Evolutionary conservation across 2,329 filamentous ascomycete genomes (phyloP).

Genomic region (Diplodia seriata): DNA sequence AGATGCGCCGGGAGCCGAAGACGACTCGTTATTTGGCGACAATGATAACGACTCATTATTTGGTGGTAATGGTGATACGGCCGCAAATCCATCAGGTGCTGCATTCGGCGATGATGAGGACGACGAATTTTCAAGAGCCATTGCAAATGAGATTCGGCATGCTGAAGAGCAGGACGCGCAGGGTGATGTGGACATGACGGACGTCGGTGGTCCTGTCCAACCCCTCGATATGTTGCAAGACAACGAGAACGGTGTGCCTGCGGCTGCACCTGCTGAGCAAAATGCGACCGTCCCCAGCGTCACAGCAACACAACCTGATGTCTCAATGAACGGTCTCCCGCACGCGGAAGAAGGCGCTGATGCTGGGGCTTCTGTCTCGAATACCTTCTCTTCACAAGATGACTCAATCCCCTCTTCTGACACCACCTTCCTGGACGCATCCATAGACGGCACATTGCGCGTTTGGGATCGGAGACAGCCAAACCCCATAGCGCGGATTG

Average conservation of each 20-base stretch:
- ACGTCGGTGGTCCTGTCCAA: slow-evolving; percentile 53
- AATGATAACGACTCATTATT: slow-evolving; percentile 81
- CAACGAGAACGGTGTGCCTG: background rate
- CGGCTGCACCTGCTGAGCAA: background rate
- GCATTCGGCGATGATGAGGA: slow-evolving; percentile 84
- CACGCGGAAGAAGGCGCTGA: slow-evolving; percentile 55
- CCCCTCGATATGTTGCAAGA: slow-evolving; percentile 37
- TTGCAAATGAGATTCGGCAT: slow-evolving; percentile 62
- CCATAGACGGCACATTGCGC: slow-evolving; percentile 85
- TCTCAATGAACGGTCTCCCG: slow-evolving; percentile 54
- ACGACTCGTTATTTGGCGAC: slow-evolving; percentile 84
- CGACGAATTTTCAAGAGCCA: slow-evolving; percentile 77
- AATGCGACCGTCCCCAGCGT: background rate
- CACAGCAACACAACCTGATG: slow-evolving; percentile 8
- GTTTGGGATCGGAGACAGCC: slow-evolving; percentile 88
- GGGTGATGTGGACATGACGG: slow-evolving; percentile 54
- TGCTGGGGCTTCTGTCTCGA: slow-evolving; percentile 17
- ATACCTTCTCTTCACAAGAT: slow-evolving; percentile 42
- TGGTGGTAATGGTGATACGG: slow-evolving; percentile 72
- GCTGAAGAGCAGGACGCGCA: slow-evolving; percentile 52
- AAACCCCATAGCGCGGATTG: slow-evolving; percentile 79
- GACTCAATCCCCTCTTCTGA: slow-evolving; percentile 64
- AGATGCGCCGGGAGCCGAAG: slow-evolving; percentile 69
- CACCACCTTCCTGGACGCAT: slow-evolving; percentile 85
- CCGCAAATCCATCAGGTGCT: slow-evolving; percentile 44